Evolutionary conservation across 2,329 filamentous ascomycete species (phyloP).

Genomic region (Xylaria sp.): DNA sequence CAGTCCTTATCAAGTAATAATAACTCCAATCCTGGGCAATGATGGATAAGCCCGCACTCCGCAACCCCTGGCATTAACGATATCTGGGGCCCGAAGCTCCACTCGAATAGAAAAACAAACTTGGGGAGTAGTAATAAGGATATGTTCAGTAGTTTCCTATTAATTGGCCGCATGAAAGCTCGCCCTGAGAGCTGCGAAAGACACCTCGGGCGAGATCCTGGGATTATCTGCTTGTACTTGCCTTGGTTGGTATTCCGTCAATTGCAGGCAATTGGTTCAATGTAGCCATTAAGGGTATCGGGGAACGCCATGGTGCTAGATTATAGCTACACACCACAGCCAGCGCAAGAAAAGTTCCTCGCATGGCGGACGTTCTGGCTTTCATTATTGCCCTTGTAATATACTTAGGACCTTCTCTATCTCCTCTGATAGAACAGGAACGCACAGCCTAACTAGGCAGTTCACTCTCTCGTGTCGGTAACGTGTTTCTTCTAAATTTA

Average conservation of each 20-base stretch:
- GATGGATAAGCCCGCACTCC: constrained; percentile 15
- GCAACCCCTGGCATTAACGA: constrained; percentile 21
- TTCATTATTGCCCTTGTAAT: not conserved
- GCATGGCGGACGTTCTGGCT: not conserved
- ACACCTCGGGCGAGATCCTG: not conserved
- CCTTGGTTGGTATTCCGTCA: constrained; percentile 1
- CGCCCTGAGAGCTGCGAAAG: not conserved
- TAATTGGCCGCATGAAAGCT: not conserved
- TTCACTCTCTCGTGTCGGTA: not conserved
- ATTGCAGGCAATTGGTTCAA: not conserved
- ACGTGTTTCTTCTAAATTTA: no score
- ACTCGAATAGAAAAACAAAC: constrained; percentile 3
- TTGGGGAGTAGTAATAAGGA: constrained; percentile 15
- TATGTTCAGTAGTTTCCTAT: not conserved
- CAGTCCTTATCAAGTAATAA: constrained; percentile 16
- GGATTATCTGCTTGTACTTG: not conserved
- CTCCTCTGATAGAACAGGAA: not conserved
- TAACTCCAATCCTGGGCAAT: constrained; percentile 16
- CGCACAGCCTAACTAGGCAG: constrained; percentile 6
- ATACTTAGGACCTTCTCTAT: no score
- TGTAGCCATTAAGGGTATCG: not conserved
- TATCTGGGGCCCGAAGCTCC: constrained; percentile 10
- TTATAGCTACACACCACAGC: constrained; percentile 14
- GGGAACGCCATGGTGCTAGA: not conserved
- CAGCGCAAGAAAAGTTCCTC: not conserved